phyloP scores from a whole-genome alignment of 2,329 filamentous ascomycete species.

The Pyrenochaeta sp. region DNA sequence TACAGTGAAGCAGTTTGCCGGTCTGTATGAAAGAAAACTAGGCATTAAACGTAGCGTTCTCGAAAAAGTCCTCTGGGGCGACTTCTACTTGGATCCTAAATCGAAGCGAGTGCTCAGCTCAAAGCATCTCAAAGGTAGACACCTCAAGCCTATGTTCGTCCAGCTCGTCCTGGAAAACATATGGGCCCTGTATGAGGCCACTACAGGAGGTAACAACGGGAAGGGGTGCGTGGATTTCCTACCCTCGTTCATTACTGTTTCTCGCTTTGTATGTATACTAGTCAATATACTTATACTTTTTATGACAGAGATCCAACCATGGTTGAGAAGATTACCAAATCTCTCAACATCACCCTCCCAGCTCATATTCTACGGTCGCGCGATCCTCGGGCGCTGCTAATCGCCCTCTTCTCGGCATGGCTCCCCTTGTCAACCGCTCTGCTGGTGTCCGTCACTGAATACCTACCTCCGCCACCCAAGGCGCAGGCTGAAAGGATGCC shows the following conservation, averaged over 20 bases:
- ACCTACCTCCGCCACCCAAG: constrained; percentile 80
- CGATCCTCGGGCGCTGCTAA: constrained; percentile 84
- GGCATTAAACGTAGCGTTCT: constrained; percentile 88
- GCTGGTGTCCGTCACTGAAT: constrained; percentile 92
- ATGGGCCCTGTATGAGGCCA: constrained; percentile 95
- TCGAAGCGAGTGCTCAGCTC: constrained; percentile 90
- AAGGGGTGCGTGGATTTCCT: constrained; percentile 72
- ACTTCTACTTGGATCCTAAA: constrained; percentile 95
- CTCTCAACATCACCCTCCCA: constrained; percentile 82
- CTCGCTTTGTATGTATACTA: constrained; percentile 44
- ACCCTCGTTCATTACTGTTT: constrained; percentile 37
- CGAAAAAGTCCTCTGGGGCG: constrained; percentile 96
- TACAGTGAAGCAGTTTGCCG: constrained; percentile 91
- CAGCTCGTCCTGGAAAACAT: constrained; percentile 94
- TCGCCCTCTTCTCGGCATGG: constrained; percentile 88
- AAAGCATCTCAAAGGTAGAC: constrained; percentile 91
- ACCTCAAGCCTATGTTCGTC: constrained; percentile 96
- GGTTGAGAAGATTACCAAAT: constrained; percentile 95
- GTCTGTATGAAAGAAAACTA: constrained; percentile 94
- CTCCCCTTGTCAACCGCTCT: constrained; percentile 91
- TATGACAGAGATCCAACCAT: constrained; percentile 73
- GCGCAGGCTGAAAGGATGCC: constrained; percentile 85
- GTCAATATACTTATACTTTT: constrained; percentile 52
- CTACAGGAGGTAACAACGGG: constrained; percentile 80
- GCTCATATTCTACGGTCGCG: constrained; percentile 84